A percentile compares a stretch with the other conserved stretches of the same genome.
Evolutionary conservation across 495 filamentous ascomycete species (phyloP).

Genomic region (Aspergillus incahuasiensis): DNA sequence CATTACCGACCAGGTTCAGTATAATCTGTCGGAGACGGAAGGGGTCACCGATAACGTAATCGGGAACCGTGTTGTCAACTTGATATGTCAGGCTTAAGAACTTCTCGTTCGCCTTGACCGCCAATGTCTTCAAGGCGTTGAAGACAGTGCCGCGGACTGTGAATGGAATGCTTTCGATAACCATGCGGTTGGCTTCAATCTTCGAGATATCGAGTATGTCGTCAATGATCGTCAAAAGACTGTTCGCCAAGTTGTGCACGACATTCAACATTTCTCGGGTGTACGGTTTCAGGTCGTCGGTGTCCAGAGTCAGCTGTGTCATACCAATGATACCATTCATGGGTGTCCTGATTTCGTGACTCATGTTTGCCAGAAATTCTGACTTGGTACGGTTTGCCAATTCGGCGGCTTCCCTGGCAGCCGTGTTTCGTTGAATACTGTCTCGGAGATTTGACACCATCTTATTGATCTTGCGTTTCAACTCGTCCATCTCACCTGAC

Average conservation of each 20-base stretch:
- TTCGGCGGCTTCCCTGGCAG: conserved; percentile 92
- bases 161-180: conserved; percentile 97
- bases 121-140: conserved; percentile 93
- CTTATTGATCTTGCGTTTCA: conserved; percentile 98
- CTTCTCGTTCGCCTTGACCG: conserved; percentile 96
- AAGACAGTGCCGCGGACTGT: conserved; percentile 94
- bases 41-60: conserved; percentile 95
- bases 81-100: conserved; percentile 91
- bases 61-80: conserved; percentile 89
- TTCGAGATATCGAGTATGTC: conserved; percentile 99
- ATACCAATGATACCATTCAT: conserved; percentile 89
- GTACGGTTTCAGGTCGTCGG: conserved; percentile 82
- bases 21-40: conserved; percentile 96
- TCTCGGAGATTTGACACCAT: conserved; percentile 97
- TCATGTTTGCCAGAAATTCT: conserved; percentile 99
- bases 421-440: conserved; percentile 96
- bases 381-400: conserved; percentile 98
- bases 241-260: conserved; percentile 95
- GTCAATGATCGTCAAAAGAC: conserved; percentile 96
- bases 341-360: conserved; percentile 95
- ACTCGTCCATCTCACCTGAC: conserved; percentile 97
- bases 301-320: conserved; percentile 96
- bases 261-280: conserved; percentile 99
- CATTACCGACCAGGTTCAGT: conserved; percentile 56
- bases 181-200: conserved; percentile 99